A percentile compares a stretch with the other conserved stretches of the same genome.
phyloP scores from a whole-genome alignment of 495 filamentous ascomycete species.

The Aspergillus indologenus region DNA sequence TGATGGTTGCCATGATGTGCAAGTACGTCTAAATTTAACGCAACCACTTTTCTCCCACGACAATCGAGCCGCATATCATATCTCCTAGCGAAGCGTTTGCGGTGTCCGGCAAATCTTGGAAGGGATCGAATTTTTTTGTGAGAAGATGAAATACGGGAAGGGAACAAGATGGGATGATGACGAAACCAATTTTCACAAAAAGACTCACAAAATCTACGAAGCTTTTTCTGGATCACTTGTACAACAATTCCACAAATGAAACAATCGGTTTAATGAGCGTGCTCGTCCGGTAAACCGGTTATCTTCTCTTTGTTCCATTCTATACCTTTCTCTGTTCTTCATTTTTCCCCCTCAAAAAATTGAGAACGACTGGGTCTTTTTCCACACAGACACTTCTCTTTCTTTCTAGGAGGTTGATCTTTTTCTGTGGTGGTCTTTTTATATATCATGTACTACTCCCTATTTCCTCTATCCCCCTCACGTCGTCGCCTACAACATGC shows the following conservation, averaged over 20 bases:
- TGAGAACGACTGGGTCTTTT: neutral
- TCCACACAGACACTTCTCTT: neutral
- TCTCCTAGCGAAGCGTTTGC: neutral
- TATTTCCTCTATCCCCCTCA: slow-evolving; percentile 18
- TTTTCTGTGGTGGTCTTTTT: slow-evolving; percentile 28
- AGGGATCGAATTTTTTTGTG: neutral
- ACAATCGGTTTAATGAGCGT: neutral
- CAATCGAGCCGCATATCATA: neutral
- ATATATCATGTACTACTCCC: slow-evolving; percentile 32
- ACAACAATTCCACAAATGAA: neutral
- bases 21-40: slow-evolving; percentile 53
- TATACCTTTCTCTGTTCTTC: neutral
- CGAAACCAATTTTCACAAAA: neutral
- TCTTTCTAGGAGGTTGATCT: slow-evolving; percentile 18
- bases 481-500: slow-evolving; percentile 19
- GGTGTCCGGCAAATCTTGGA: neutral
- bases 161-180: neutral
- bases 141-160: neutral
- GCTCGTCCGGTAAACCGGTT: neutral
- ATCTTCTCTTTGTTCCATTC: neutral
- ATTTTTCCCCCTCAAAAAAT: neutral
- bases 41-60: slow-evolving; percentile 5
- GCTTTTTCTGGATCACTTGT: neutral
- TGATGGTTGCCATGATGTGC: slow-evolving; percentile 90
- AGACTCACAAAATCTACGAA: neutral